Evolutionary conservation across 306 rosid genomes (phyloP), one percentile per base, ranked within the genome.

Genomic region (Lablab purpureus): DNA sequence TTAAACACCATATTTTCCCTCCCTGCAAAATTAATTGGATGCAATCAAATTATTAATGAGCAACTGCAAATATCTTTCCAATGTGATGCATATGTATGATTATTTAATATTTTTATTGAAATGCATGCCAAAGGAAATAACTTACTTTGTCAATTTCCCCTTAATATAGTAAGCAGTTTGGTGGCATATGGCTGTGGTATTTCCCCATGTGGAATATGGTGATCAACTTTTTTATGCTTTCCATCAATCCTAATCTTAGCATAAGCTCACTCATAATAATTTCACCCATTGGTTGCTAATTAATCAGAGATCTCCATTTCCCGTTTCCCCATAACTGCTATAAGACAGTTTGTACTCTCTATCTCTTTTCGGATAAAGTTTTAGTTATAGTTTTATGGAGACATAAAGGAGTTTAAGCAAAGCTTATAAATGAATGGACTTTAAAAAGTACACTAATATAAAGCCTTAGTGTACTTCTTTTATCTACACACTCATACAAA

Each of bases 211-310:
- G 84, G 51, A 73, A 27, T 18, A 67, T n/a, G 32, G 60, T 21
- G 80, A 46, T 75, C 47, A 27, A n/a, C 66, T 46, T 60, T 58
- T 73, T 83, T 80, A 83, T 78, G 80, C 56, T 65, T 27, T 67
- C 80, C 65, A 74, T 59, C 7, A 13, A 56, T 60, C 52, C 49
- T 14, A 45, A 60, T 45, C 50, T 49, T 75, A 34, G 45, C 30
- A 50, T 56, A 81, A 45, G 17, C 19, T 58, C 45, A 15, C 43
- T 43, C 17, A 9, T 19, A 49, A 18, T 51, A 49, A 18, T 51
- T 40, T 72, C 8, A 0, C 17, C 14, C 22, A 37, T 50, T 30
- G 43, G 67, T 46, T 13, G 14, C 14, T 74, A 40, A 21, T n/a
- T 18, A 15, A 2, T 56, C 25, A 15, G 5, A 75, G 1, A 81